phyloP scores from a whole-genome alignment of 2,329 filamentous ascomycete species.

The Cordyceps militaris region DNA sequence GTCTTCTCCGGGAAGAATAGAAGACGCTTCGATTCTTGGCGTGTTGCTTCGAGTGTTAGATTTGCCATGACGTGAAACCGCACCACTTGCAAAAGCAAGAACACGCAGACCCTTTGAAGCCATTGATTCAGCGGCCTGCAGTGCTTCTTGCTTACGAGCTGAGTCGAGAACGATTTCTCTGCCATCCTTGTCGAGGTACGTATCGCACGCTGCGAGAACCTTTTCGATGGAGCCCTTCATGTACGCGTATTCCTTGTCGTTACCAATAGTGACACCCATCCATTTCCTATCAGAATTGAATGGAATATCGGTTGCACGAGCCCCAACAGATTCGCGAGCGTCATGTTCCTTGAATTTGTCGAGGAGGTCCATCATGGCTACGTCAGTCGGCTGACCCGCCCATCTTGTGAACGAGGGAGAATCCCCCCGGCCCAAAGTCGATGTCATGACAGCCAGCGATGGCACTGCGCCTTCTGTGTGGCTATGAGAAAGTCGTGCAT shows the following conservation, averaged over 20 bases:
- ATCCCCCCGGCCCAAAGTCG: conserved; percentile 59
- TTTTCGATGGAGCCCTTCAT: conserved; percentile 93
- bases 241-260: conserved; percentile 75
- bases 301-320: conserved; percentile 75
- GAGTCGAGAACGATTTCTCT: conserved; percentile 81
- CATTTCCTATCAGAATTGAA: conserved; percentile 98
- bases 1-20: conserved; percentile 54
- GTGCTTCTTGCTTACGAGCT: conserved; percentile 62
- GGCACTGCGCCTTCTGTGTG: conserved; percentile 64
- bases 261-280: conserved; percentile 91
- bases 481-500: conserved; percentile 70
- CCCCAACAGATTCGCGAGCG: conserved; percentile 77
- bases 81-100: conserved; percentile 85
- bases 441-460: conserved; percentile 71
- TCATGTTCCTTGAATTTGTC: conserved; percentile 90
- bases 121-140: conserved; percentile 77
- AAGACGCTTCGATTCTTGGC: conserved; percentile 33
- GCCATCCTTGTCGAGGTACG: conserved; percentile 79
- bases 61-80: conserved; percentile 45
- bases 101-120: conserved; percentile 84
- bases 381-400: conserved; percentile 95
- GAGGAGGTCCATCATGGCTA: conserved; percentile 89
- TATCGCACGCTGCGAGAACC: conserved; percentile 80
- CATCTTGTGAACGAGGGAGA: conserved; percentile 70
- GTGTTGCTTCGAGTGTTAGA: conserved; percentile 45